Conservation (phyloP, 2,329 filamentous ascomycete species). For the Thyridium curvatum region DNA sequence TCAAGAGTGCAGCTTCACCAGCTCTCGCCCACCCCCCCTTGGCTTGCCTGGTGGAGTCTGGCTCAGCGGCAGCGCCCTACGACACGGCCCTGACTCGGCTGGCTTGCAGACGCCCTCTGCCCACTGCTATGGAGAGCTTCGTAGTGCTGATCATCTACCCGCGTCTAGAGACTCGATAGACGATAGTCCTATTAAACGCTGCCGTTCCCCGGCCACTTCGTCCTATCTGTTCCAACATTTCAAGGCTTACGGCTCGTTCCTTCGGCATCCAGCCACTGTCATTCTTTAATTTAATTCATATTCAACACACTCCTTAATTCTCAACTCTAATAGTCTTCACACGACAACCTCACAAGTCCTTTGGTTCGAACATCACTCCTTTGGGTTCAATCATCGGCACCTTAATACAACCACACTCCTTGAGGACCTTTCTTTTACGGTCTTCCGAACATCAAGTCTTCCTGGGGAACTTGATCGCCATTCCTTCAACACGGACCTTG, state of each 20-base stretch:
- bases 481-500: slow-evolving; percentile 28
- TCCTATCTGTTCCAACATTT: slow-evolving; percentile 16
- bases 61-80: background rate
- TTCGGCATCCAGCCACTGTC: slow-evolving; percentile 47
- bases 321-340: slow-evolving; percentile 33
- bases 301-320: slow-evolving; percentile 54
- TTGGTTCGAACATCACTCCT: slow-evolving; percentile 34
- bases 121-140: slow-evolving; percentile 7
- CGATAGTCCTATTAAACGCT: slow-evolving; percentile 39
- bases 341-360: slow-evolving; percentile 31
- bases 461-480: slow-evolving; percentile 44
- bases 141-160: slow-evolving; percentile 10
- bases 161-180: slow-evolving; percentile 34
- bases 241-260: slow-evolving; percentile 14
- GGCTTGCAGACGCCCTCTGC: too few species aligned
- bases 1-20: slow-evolving; percentile 3
- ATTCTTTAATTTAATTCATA: slow-evolving; percentile 45
- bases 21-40: slow-evolving; percentile 1
- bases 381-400: slow-evolving; percentile 19
- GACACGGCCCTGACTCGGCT: too few species aligned
- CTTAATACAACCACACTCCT: slow-evolving; percentile 17
- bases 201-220: slow-evolving; percentile 35
- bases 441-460: slow-evolving; percentile 32
- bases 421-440: slow-evolving; percentile 7
- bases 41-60: slow-evolving; percentile 5